Conservation (phyloP, 345 rosid genomes). For the Eucalyptus sp. region DNA sequence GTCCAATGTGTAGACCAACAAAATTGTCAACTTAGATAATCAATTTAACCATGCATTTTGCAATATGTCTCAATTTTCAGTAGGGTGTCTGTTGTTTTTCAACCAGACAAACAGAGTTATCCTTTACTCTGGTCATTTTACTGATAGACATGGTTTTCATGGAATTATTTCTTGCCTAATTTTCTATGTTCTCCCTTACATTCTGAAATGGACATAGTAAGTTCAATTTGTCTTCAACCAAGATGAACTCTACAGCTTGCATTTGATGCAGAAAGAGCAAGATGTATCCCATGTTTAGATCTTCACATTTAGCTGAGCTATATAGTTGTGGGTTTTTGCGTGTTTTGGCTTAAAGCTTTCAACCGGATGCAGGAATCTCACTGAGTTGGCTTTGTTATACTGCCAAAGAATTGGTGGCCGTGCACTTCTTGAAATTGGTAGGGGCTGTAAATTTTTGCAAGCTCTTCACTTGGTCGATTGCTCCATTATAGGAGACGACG, state of each 20-base stretch:
- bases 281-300: neutral
- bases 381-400: constrained; percentile 71
- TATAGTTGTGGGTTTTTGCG: neutral
- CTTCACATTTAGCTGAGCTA: neutral
- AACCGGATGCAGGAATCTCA: constrained; percentile 44
- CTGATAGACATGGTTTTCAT: neutral
- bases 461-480: constrained; percentile 87
- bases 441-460: constrained; percentile 65
- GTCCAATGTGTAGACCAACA: neutral
- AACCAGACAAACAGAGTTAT: neutral
- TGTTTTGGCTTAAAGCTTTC: constrained; percentile 4
- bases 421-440: constrained; percentile 70
- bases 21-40: neutral
- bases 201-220: neutral
- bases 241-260: neutral
- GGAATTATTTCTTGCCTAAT: neutral
- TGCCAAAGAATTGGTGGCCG: constrained; percentile 72
- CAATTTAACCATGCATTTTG: neutral
- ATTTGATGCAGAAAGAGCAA: neutral
- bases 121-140: neutral
- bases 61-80: neutral
- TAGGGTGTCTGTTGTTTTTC: neutral
- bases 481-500: constrained; percentile 69
- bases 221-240: neutral
- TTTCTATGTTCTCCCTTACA: neutral